Evolutionary conservation across 2,329 filamentous ascomycete species (phyloP).

Genomic region (Xylariaceae sp.): DNA sequence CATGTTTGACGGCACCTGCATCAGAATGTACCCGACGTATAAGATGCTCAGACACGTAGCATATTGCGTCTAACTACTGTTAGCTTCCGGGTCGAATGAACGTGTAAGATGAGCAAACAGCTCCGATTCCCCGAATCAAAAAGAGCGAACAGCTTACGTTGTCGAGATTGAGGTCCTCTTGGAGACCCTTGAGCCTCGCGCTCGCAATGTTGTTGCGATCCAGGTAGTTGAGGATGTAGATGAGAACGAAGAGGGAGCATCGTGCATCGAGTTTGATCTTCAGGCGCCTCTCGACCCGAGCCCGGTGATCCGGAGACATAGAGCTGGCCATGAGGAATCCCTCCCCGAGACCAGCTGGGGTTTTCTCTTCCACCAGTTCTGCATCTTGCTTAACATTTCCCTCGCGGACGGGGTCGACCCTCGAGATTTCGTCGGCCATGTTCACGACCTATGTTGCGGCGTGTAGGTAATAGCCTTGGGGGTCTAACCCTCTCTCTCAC

Average conservation of each 20-base stretch:
- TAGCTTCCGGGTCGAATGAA: slow-evolving; percentile 42
- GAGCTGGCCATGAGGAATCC: slow-evolving; percentile 15
- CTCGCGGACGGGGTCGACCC: slow-evolving; percentile 12
- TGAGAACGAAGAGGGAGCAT: slow-evolving; percentile 69
- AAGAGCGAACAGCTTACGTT: slow-evolving; percentile 10
- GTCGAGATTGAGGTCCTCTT: slow-evolving; percentile 53
- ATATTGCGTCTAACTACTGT: slow-evolving; percentile 56
- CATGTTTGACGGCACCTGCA: slow-evolving; percentile 64
- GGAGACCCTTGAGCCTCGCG: slow-evolving; percentile 66
- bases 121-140: neutral
- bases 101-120: neutral
- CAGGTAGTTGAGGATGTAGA: slow-evolving; percentile 78
- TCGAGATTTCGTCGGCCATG: slow-evolving; percentile 32
- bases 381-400: slow-evolving; percentile 21
- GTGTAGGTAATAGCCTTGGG: neutral
- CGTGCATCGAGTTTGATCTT: slow-evolving; percentile 72
- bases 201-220: slow-evolving; percentile 71
- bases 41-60: slow-evolving; percentile 65
- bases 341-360: neutral
- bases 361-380: slow-evolving; percentile 25
- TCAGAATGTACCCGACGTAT: slow-evolving; percentile 68
- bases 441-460: neutral
- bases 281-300: slow-evolving; percentile 63
- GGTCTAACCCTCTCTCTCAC: neutral
- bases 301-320: slow-evolving; percentile 52